These are phyloP conservation scores for Coniochaeta ligniaria DNA, from an alignment of 2,329 filamentous ascomycete genomes.

Conservation along the genomic window DNA sequence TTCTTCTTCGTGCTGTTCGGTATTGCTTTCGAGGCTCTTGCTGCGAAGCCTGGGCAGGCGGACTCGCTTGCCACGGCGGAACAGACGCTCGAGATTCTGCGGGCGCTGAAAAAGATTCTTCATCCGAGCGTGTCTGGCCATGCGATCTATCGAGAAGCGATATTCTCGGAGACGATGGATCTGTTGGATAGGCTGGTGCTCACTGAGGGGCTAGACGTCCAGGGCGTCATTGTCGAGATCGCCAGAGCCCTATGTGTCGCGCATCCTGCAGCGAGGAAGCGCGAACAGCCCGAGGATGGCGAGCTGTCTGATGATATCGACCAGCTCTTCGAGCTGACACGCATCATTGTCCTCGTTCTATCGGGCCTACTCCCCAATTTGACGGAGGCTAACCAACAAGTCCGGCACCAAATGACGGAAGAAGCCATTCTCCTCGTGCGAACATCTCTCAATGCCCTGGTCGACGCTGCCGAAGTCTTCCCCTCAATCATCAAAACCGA, in stretches of 20 bases:
- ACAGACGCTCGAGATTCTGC: constrained; percentile 76
- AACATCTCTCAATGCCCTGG: constrained; percentile 76
- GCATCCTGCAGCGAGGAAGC: constrained; percentile 78
- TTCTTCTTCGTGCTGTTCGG: constrained; percentile 99
- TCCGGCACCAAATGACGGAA: constrained; percentile 74
- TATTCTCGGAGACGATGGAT: constrained; percentile 97
- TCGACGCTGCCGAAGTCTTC: constrained; percentile 92
- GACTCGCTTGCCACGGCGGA: constrained; percentile 65
- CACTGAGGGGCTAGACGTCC: constrained; percentile 83
- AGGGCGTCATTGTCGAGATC: constrained; percentile 89
- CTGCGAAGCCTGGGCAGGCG: constrained; percentile 62
- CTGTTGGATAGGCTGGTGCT: constrained; percentile 86
- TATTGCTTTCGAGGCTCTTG: constrained; percentile 90
- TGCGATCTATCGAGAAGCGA: constrained; percentile 90
- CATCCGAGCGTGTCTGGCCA: constrained; percentile 92
- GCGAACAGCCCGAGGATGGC: constrained; percentile 58
- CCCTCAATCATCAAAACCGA: constrained; percentile 95
- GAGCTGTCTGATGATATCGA: constrained; percentile 95
- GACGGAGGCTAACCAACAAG: constrained; percentile 56
- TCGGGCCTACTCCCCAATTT: constrained; percentile 82
- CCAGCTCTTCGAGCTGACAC: constrained; percentile 91
- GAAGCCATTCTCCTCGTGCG: constrained; percentile 77
- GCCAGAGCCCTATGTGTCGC: constrained; percentile 83
- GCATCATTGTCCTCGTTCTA: constrained; percentile 90
- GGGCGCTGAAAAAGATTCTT: constrained; percentile 89